Base-by-base conservation (phyloP, 192 early-diverging fungal species). In the Gryganskiella cystojenkinii region DNA sequence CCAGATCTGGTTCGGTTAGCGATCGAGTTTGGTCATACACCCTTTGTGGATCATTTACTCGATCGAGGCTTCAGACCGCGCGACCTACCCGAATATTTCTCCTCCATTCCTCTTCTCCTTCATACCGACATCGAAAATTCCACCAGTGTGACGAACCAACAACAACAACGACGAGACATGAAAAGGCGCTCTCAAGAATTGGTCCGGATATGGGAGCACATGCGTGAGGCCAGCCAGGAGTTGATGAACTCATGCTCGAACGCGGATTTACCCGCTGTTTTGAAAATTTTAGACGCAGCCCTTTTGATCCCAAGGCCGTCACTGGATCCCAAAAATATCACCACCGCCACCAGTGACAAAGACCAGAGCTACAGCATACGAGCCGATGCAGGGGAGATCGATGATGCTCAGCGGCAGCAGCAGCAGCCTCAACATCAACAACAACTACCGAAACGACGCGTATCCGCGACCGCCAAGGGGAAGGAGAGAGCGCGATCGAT, bases 1-100 rank as follows among this genome's bases (percentile, higher is more conserved):
- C 74, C 74, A 14, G 74, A 78, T 35, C 34, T 78, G 0, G 66
- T 78, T 0, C 61, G 74, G 8, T 61, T 78, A 1, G 66, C 74
- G 3, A 69, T 78, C 15, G 74, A 78, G 43, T 78, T 78, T 64
- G 74, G 74, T 9, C 67, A 78, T 60, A 33, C 56, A 1, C 74
- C 74, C 0, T 78, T 78, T 49, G 50, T 78, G 13, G 74, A 78
- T 17, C 74, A 78, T 60, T 49, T 78, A 19, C 34, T 78, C 2
- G 37, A 56, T 37, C 66, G 74, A 25, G 74, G 74, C 0, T 78
- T 78, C 20, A 65, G 74, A 17, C 74, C 74, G 11, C 66, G 74
- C 13, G 61, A 69, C 14, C 74, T 78, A 8, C 74, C 67, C 37
- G 74, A 69, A n/a, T 69, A 78, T 43, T 58, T 69, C 37, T n/a